Base-by-base conservation (phyloP, 2,329 filamentous ascomycete species). In the Clarireedia monteithiana region DNA sequence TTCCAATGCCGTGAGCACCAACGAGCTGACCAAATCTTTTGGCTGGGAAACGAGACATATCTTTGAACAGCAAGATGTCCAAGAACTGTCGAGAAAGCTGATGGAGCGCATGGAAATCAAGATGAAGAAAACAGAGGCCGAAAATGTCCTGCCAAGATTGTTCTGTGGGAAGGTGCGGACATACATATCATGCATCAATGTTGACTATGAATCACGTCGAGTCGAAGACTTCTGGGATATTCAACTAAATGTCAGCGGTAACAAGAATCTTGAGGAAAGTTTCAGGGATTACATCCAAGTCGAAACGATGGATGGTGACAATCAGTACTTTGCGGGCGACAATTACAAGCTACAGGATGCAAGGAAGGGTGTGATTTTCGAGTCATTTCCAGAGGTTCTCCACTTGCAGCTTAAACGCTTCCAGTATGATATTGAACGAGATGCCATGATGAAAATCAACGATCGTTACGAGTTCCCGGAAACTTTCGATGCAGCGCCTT, bases 151-250 rank as follows among this genome's bases (percentile, higher is more conserved):
- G 7, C 85, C 91, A 1, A 84, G 88, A 60, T 87, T 99, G 76
- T 97, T 99, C 67, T 91, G 94, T 57, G 95, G 94, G 56, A 97
- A 97, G 73, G 91, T 95, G 72, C 97, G 97, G 75, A 99, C 94
- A 0, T 99, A 97, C 72, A 95, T 99, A 62, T 95, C 89, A 23
- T 99, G 95, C 75, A 96, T 99, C 70, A 94, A 99, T 70, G 95
- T 99, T 60, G 86, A 95, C 66, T 99, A 96, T 74, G 92, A 97
- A 74, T 96, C 91, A 23, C 96, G 91, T 60, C 83, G 92, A 59
- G 83, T 94, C 62, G 94, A 99, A 71, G 95, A 99, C 65, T 99
- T 96, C 71, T 99, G 94, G 94, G 94, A 99, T 69, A 89, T 99
- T 58, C 94, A 99, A 70, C 82, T 99, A 64, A 99, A 97, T 63